Evolutionary conservation across 345 rosid species (phyloP).

Genomic region (Eutrema heterophyllum): DNA sequence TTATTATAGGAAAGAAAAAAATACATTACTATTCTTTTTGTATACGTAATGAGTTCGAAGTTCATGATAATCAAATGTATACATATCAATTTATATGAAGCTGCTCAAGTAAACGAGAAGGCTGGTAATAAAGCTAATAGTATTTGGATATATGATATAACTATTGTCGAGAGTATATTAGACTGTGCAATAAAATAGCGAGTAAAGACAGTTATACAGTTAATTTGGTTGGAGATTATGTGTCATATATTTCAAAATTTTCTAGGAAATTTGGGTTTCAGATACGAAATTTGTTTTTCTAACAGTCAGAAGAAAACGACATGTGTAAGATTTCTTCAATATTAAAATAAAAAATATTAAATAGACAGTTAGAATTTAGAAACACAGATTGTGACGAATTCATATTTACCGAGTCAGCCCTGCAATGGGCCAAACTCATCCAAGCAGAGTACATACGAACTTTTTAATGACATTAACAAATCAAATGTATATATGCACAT

Average conservation of each 20-base stretch:
- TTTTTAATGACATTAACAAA: background rate
- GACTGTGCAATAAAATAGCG: background rate
- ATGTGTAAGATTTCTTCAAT: background rate
- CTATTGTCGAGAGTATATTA: background rate
- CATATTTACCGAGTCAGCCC: background rate
- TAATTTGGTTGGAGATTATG: constrained; percentile 27
- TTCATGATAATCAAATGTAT: background rate
- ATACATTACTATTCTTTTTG: background rate
- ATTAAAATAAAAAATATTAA: background rate
- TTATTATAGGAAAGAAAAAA: background rate
- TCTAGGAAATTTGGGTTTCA: background rate
- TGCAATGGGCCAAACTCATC: background rate
- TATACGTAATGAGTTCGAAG: background rate
- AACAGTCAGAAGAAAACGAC: background rate
- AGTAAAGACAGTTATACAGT: constrained; percentile 17
- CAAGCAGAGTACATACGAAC: background rate
- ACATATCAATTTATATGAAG: background rate
- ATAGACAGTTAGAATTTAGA: background rate
- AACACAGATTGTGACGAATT: background rate
- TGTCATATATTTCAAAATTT: background rate
- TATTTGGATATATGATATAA: background rate
- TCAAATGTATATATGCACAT: background rate
- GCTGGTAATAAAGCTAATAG: background rate
- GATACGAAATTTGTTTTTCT: background rate
- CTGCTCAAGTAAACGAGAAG: background rate